A percentile compares a stretch with the other conserved stretches of the same genome.
Evolutionary conservation across 1,284 basidiomycete species (phyloP).

Genomic region (Meripilus lineatus): DNA sequence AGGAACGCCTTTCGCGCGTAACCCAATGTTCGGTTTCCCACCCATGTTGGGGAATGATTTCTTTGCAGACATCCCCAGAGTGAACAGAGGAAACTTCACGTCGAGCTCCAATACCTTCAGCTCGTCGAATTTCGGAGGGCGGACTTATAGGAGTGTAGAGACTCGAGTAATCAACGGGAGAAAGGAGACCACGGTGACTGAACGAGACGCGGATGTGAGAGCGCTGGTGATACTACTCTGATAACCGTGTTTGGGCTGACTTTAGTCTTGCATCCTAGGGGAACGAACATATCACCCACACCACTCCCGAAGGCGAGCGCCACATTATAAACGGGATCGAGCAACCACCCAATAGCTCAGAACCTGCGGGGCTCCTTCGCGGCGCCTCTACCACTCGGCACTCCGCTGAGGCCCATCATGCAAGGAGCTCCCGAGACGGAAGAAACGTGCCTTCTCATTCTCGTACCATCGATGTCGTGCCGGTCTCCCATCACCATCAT

Average conservation of each 20-base stretch:
- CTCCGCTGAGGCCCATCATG: no score
- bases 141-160: slow-evolving; percentile 50
- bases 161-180: slow-evolving; percentile 59
- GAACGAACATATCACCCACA: slow-evolving; percentile 64
- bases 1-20: slow-evolving; percentile 3
- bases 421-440: no score
- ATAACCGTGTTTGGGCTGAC: no score
- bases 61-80: slow-evolving; percentile 13
- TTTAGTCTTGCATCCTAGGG: slow-evolving; percentile 51
- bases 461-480: no score
- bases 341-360: no score
- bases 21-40: not conserved
- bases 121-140: slow-evolving; percentile 24
- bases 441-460: no score
- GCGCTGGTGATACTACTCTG: slow-evolving; percentile 4
- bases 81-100: slow-evolving; percentile 8
- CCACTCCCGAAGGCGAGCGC: slow-evolving; percentile 59
- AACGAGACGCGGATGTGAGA: slow-evolving; percentile 51
- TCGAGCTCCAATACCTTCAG: slow-evolving; percentile 17
- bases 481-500: no score
- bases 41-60: slow-evolving; percentile 14
- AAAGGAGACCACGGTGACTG: slow-evolving; percentile 53
- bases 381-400: no score
- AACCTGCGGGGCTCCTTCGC: no score
- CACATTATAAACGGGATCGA: slow-evolving; percentile 68